These are phyloP conservation scores for Colletotrichum godetiae DNA, from an alignment of 2,329 filamentous ascomycete genomes.

Conservation along the genomic window DNA sequence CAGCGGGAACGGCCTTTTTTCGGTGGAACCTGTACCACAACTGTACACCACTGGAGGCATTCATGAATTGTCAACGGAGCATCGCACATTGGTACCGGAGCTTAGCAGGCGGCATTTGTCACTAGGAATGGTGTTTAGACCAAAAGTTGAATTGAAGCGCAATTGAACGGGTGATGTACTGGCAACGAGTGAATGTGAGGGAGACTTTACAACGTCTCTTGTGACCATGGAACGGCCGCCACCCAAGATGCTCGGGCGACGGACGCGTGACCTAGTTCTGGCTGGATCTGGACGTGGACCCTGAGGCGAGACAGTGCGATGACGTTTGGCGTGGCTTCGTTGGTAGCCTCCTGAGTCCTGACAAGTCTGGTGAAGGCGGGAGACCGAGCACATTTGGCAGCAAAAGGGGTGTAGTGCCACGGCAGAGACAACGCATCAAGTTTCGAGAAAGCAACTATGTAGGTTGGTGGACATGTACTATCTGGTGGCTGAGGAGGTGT, in stretches of 20 bases:
- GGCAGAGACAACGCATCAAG: not conserved
- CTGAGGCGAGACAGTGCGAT: conserved; percentile 29
- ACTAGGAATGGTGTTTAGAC: conserved; percentile 20
- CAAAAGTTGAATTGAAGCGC: conserved; percentile 25
- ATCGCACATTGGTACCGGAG: conserved; percentile 30
- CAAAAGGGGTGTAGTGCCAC: not conserved
- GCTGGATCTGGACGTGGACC: conserved; percentile 12
- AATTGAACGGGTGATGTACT: not conserved
- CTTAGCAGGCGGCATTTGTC: conserved; percentile 35
- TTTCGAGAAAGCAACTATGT: not conserved
- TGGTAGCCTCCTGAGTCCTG: conserved; percentile 6
- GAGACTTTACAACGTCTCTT: not conserved
- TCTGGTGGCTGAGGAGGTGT: not conserved
- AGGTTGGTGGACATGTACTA: not conserved
- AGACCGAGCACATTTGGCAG: conserved; percentile 1
- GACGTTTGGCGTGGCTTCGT: conserved; percentile 28
- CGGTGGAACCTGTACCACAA: conserved; percentile 22
- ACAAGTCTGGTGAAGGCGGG: conserved; percentile 16
- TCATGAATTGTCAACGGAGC: conserved; percentile 33
- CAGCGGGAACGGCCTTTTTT: conserved; percentile 21
- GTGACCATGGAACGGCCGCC: conserved; percentile 7
- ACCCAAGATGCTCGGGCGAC: not conserved
- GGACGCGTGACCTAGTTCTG: conserved; percentile 16
- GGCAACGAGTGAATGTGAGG: not conserved
- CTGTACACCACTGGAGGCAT: conserved; percentile 24